Conservation (phyloP, 192 early-diverging fungal species). For the Jimgerdemannia lactiflua region DNA sequence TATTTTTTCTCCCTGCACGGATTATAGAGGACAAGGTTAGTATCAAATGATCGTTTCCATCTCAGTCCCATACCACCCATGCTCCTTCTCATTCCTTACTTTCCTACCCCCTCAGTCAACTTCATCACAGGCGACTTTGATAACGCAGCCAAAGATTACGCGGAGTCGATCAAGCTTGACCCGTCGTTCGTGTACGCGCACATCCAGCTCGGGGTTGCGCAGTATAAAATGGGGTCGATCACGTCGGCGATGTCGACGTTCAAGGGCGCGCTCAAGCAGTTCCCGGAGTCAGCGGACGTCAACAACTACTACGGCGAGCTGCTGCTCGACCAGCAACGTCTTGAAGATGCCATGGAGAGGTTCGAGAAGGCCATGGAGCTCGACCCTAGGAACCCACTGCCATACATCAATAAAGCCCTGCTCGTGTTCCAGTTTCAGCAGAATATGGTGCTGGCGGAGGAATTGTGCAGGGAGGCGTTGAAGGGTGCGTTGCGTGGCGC, state of each 20-base stretch:
- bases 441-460: conserved; percentile 72
- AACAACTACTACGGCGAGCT: conserved; percentile 99
- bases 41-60: background rate
- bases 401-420: conserved; percentile 97
- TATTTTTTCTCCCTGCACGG: background rate
- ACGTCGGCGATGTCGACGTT: conserved; percentile 74
- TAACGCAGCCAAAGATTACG: conserved; percentile 83
- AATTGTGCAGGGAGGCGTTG: conserved; percentile 73
- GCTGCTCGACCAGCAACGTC: conserved; percentile 79
- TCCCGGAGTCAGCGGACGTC: conserved; percentile 80
- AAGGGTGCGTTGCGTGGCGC: conserved; percentile 65
- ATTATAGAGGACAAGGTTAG: background rate
- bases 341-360: conserved; percentile 75
- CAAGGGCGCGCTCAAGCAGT: conserved; percentile 73
- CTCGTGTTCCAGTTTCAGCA: conserved; percentile 74
- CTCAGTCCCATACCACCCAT: background rate
- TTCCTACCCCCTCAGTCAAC: conserved; percentile 38
- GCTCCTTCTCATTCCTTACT: background rate
- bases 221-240: conserved; percentile 87
- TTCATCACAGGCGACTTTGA: conserved; percentile 83
- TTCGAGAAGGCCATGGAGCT: conserved; percentile 90
- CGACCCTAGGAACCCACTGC: conserved; percentile 80
- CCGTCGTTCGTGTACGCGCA: conserved; percentile 82
- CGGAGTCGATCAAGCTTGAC: conserved; percentile 75
- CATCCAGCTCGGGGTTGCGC: conserved; percentile 93